Percentiles rank a stretch among this genome's conserved stretches.
phyloP scores from a whole-genome alignment of 129 eudicot species.

The Heracleum sosnowskyi region DNA sequence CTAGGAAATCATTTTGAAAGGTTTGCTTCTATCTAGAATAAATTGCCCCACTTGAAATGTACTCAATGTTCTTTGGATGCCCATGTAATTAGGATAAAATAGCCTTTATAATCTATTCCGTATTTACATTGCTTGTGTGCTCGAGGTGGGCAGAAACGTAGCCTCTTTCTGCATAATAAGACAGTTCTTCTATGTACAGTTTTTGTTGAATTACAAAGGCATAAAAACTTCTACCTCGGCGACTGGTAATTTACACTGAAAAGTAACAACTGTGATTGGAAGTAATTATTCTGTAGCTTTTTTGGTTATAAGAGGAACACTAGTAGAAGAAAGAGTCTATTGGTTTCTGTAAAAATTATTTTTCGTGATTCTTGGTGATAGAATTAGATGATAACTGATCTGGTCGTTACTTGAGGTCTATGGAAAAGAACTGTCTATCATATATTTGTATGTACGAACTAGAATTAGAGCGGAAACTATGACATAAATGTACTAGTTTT shows the following conservation, averaged over 20 bases:
- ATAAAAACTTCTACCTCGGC: not conserved
- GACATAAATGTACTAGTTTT: not conserved
- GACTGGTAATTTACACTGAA: not conserved
- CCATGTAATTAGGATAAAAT: not conserved
- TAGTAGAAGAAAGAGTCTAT: not conserved
- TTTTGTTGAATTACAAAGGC: not conserved
- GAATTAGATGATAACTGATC: too few species aligned
- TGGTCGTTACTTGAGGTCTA: not conserved
- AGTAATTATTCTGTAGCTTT: not conserved
- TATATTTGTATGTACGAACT: not conserved
- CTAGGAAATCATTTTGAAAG: not conserved
- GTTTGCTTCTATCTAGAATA: not conserved
- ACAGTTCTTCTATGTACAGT: not conserved
- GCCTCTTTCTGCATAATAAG: not conserved
- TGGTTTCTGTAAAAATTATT: not conserved
- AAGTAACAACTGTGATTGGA: not conserved
- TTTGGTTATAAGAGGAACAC: not conserved
- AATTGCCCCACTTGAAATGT: not conserved
- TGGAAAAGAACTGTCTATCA: not conserved
- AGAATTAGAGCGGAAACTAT: not conserved
- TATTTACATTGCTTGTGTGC: not conserved
- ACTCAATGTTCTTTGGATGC: not conserved
- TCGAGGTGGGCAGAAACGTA: not conserved
- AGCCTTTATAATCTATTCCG: not conserved
- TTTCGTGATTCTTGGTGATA: not conserved